These are phyloP conservation scores for Tetrapisispora phaffii DNA, from an alignment of 805 yeast genomes.

Conservation along the genomic window DNA sequence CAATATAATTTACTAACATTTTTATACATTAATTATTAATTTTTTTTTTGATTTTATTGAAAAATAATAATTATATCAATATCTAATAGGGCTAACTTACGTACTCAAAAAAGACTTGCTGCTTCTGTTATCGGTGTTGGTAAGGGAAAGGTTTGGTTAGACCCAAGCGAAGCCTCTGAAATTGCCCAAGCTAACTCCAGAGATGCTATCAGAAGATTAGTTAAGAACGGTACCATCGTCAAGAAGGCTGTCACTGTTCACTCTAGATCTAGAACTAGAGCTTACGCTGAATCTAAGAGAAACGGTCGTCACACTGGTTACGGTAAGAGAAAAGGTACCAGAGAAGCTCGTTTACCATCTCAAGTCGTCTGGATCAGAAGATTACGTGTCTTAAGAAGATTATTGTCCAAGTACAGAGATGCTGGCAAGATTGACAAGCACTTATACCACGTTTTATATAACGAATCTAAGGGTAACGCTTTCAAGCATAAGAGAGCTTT, in stretches of 20 bases:
- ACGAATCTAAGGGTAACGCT: conserved; percentile 98
- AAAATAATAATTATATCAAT: neutral
- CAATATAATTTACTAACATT: neutral
- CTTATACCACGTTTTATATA: conserved; percentile 95
- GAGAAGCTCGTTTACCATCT: conserved; percentile 98
- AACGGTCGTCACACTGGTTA: conserved; percentile 99
- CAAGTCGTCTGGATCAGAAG: conserved; percentile 99
- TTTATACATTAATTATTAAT: neutral
- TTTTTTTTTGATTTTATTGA: too few relatives aligned
- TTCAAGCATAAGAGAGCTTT: conserved; percentile 99
- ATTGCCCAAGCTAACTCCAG: conserved; percentile 97
- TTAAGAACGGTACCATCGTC: conserved; percentile 95
- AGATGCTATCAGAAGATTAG: conserved; percentile 95
- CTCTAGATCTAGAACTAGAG: conserved; percentile 98
- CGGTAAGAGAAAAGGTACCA: conserved; percentile 99
- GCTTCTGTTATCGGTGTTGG: conserved; percentile 98
- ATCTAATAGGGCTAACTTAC: conserved; percentile 78
- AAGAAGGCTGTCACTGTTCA: conserved; percentile 95
- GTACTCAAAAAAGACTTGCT: conserved; percentile 99
- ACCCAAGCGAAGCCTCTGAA: conserved; percentile 95
- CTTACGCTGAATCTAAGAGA: conserved; percentile 92
- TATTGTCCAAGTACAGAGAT: conserved; percentile 97
- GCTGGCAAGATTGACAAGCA: conserved; percentile 99
- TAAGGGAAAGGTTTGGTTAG: conserved; percentile 99
- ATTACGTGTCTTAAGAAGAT: conserved; percentile 98